These are phyloP conservation scores for Cucurbita moschata DNA, from an alignment of 306 rosid species.

Conservation along the genomic window DNA sequence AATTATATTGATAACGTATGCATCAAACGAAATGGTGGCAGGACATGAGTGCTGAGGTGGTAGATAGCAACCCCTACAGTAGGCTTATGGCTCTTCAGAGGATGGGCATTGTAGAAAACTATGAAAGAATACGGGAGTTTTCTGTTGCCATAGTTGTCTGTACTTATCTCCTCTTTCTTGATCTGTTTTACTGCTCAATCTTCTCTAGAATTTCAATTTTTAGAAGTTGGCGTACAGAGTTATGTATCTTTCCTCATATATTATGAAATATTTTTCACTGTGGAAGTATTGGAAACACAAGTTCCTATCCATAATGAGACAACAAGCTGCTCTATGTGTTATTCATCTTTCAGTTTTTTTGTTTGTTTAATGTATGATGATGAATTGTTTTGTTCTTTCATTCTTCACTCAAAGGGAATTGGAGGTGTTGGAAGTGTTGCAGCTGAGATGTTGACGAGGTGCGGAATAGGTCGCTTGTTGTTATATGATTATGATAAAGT, in stretches of 20 bases:
- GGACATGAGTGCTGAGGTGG: conserved; percentile 97
- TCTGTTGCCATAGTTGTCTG: conserved; percentile 95
- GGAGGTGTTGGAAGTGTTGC: conserved; percentile 99
- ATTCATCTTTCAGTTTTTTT: neutral
- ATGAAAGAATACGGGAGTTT: conserved; percentile 85
- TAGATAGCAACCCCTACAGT: conserved; percentile 93
- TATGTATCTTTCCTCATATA: neutral
- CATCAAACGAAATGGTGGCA: conserved; percentile 22
- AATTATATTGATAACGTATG: neutral
- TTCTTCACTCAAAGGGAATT: conserved; percentile 45
- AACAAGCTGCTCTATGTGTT: neutral
- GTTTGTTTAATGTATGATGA: neutral
- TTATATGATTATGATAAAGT: conserved; percentile 96
- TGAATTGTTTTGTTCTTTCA: neutral
- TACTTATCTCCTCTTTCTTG: conserved; percentile 32
- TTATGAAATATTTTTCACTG: neutral
- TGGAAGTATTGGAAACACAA: neutral
- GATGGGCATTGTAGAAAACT: conserved; percentile 90
- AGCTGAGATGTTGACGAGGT: conserved; percentile 95
- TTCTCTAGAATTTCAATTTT: neutral
- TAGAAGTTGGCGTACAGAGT: neutral
- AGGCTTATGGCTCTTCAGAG: conserved; percentile 99
- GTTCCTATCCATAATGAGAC: neutral
- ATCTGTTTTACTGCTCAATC: neutral
- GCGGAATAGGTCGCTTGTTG: conserved; percentile 95